Evolutionary conservation across 768 basidiomycete genomes (phyloP).

Genomic region (Lactifluus echinatus): DNA sequence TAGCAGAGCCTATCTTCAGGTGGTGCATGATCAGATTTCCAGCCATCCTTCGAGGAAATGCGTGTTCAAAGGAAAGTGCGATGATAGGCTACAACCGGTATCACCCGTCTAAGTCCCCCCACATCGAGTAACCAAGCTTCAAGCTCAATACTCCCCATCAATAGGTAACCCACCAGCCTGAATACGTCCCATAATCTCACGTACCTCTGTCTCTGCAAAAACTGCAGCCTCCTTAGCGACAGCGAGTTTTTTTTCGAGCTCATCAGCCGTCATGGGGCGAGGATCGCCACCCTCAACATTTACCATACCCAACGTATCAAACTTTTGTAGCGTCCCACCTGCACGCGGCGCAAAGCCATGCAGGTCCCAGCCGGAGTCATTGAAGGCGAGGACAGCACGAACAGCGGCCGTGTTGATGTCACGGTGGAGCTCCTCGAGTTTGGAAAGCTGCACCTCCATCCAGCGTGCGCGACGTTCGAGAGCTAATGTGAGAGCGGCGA

Average conservation of each 20-base stretch:
- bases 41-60: not conserved
- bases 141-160: slow-evolving; percentile 7
- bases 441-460: slow-evolving; percentile 89
- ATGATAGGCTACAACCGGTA: slow-evolving; percentile 4
- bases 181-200: slow-evolving; percentile 65
- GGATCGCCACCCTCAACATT: slow-evolving; percentile 36
- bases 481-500: slow-evolving; percentile 72
- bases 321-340: slow-evolving; percentile 57
- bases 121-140: not conserved
- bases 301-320: slow-evolving; percentile 52
- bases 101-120: not conserved
- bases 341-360: slow-evolving; percentile 59
- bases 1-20: not conserved
- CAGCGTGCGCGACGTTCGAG: slow-evolving; percentile 84
- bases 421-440: slow-evolving; percentile 80
- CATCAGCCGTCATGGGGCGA: slow-evolving; percentile 53
- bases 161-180: slow-evolving; percentile 42
- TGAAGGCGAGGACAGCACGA: slow-evolving; percentile 71
- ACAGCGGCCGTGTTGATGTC: slow-evolving; percentile 88
- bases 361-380: slow-evolving; percentile 79
- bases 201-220: slow-evolving; percentile 66
- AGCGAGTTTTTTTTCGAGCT: slow-evolving; percentile 64
- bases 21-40: not conserved
- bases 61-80: slow-evolving; percentile 3
- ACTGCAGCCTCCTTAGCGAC: slow-evolving; percentile 64